Percentiles rank a stretch among this genome's conserved stretches.
Evolutionary conservation across 169 alveolate species (phyloP).

Genomic region (Plasmodium vivax): DNA sequence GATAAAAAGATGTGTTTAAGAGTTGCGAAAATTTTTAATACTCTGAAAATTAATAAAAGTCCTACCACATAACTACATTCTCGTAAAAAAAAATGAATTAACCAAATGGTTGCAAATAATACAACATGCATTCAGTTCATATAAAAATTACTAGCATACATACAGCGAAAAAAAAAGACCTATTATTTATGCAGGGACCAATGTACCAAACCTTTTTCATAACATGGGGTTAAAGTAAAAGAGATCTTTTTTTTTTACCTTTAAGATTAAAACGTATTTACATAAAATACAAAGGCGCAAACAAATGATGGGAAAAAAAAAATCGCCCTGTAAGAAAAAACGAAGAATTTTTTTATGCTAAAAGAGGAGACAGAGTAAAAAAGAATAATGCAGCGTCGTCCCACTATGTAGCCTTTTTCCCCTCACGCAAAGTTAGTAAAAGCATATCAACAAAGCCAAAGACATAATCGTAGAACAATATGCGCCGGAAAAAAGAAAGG

Average conservation of each 20-base stretch:
- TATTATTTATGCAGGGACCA: neutral
- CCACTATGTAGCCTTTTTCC: neutral
- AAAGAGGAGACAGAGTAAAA: neutral
- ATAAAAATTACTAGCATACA: neutral
- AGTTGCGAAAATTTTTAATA: neutral
- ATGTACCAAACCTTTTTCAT: neutral
- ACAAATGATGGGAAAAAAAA: neutral
- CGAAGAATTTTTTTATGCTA: neutral
- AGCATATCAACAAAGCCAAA: neutral
- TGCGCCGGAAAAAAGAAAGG: neutral
- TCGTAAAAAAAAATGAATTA: neutral
- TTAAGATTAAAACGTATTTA: neutral
- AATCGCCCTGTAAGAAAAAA: neutral
- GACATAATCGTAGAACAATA: neutral
- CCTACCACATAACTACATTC: neutral
- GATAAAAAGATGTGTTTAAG: neutral
- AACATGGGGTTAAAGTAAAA: neutral
- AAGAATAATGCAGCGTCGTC: neutral
- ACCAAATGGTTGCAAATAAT: neutral
- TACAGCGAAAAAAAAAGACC: neutral
- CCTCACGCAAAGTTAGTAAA: neutral
- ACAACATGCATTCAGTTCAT: neutral
- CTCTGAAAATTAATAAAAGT: neutral
- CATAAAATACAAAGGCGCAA: constrained; percentile 1
- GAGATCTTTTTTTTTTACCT: neutral